Percentiles rank a stretch among this genome's conserved stretches.
phyloP scores from a whole-genome alignment of 2,329 filamentous ascomycete species.

The Pseudogymnoascus sp. region DNA sequence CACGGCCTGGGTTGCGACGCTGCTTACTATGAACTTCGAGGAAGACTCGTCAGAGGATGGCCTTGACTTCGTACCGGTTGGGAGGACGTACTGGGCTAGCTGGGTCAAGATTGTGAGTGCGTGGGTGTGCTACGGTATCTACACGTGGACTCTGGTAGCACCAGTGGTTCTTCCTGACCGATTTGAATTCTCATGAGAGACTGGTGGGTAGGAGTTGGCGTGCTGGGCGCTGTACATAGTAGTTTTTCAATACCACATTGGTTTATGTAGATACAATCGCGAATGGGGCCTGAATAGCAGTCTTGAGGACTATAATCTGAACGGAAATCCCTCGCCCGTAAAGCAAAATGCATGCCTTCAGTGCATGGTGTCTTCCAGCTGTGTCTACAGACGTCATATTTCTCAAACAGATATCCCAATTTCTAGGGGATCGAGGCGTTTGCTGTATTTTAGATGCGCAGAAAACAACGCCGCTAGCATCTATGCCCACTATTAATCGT shows the following conservation, averaged over 20 bases:
- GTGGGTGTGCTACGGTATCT: constrained; percentile 93
- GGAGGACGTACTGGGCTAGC: constrained; percentile 90
- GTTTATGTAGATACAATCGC: background rate
- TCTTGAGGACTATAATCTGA: background rate
- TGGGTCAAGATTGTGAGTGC: constrained; percentile 99
- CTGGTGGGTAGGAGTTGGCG: background rate
- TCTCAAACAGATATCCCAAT: background rate
- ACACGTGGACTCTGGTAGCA: constrained; percentile 85
- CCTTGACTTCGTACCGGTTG: constrained; percentile 85
- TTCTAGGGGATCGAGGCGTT: background rate
- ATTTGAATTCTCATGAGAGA: constrained; percentile 54
- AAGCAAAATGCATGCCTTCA: background rate
- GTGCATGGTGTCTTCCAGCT: background rate
- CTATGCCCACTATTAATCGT: background rate
- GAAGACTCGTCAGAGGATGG: constrained; percentile 55
- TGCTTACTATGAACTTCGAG: constrained; percentile 74
- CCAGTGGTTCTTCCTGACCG: constrained; percentile 79
- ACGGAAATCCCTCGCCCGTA: background rate
- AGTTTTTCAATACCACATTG: background rate
- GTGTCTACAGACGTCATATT: background rate
- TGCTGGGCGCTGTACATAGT: constrained; percentile 5
- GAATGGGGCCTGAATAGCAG: background rate
- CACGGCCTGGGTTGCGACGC: constrained; percentile 89
- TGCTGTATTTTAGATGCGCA: background rate
- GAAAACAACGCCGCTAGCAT: background rate